Percentiles rank a stretch among this genome's conserved stretches.
Conservation (phyloP, 2,329 filamentous ascomycete species). For the Ophiostoma tasmaniense region DNA sequence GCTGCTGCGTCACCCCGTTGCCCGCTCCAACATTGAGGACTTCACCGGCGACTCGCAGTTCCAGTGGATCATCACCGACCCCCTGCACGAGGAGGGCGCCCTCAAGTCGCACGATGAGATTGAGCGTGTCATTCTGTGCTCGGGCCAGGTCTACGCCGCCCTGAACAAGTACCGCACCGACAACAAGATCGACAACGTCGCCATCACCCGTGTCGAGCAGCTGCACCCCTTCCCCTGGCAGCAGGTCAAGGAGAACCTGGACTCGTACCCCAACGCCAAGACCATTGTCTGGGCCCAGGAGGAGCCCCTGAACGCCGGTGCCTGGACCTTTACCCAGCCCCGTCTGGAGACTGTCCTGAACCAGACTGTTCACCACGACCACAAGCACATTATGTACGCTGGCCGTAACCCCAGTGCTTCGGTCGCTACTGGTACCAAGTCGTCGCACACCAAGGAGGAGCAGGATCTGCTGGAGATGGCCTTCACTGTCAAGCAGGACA, state of each 20-base stretch:
- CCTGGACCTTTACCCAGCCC: conserved; percentile 95
- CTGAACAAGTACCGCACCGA: conserved; percentile 85
- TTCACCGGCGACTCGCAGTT: conserved; percentile 90
- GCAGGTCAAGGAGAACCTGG: conserved; percentile 91
- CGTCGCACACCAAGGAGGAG: conserved; percentile 84
- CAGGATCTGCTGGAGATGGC: conserved; percentile 65
- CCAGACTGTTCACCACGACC: conserved; percentile 82
- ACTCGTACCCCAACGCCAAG: conserved; percentile 94
- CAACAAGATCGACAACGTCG: conserved; percentile 80
- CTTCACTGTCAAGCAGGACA: conserved; percentile 57
- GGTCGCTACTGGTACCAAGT: conserved; percentile 89
- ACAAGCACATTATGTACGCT: conserved; percentile 95
- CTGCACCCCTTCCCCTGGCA: conserved; percentile 99
- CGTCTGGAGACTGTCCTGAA: conserved; percentile 95
- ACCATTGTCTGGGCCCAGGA: conserved; percentile 97
- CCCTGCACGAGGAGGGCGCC: conserved; percentile 65
- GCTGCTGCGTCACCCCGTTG: conserved; percentile 85
- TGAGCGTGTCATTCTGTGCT: conserved; percentile 88
- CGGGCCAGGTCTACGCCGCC: conserved; percentile 86
- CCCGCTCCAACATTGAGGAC: conserved; percentile 81
- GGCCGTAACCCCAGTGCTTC: conserved; percentile 88
- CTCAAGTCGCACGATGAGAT: conserved; percentile 80
- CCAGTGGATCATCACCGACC: conserved; percentile 91
- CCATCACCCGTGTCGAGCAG: conserved; percentile 93
- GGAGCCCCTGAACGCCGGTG: conserved; percentile 93